Evolutionary conservation across 176 grass and related monocot genomes (phyloP), one percentile per base, ranked within the genome.

Genomic region (Zea mays): DNA sequence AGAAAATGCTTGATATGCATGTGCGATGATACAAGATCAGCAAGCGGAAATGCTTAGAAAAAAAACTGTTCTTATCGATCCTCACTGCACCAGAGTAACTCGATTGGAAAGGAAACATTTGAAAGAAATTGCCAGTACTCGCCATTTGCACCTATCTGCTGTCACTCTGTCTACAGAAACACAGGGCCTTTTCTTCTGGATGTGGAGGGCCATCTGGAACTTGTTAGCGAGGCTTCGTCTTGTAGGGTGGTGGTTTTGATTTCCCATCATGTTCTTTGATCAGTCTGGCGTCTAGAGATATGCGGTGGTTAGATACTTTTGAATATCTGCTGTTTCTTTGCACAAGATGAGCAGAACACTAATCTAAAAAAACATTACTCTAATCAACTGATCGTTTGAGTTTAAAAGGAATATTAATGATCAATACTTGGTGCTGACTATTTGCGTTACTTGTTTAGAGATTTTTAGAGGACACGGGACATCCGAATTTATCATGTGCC

Each of bases 121-220:
- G 17, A 49, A 41, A 20, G 38, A 71, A 54, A 35, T 11, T 33
- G 3, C 7, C 58, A 11, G 8, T 54, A 54, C 40, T 56, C 51
- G 11, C 16, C 76, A 36, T 59, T 11, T 27, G 34, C 4, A 27
- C 54, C 20, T 66, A 6, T 56, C 12, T 4, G 34, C 4, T 80
- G 34, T 67, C 37, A 72, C 9, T 59, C 37, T 84, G n/a, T 45
- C 17, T 69, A 51, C 10, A 19, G 5, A 49, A 75, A 42, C 42
- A 35, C 15, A 38, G 3, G 13, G 3, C 20, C 9, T 15, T 47
- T 19, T 34, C 40, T 39, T 9, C n/a, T 74, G 9, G 4, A 39
- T 39, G 12, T 79, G 49, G 50, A 67, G 42, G 33, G 2, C 50
- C 72, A 76, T 34, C 69, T 68, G 5, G 71, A 75, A 68, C 7